Evolutionary conservation across 371 early-diverging fungal species (phyloP), one percentile per base, ranked within the genome.

Genomic region (Mortierella polycephala): DNA sequence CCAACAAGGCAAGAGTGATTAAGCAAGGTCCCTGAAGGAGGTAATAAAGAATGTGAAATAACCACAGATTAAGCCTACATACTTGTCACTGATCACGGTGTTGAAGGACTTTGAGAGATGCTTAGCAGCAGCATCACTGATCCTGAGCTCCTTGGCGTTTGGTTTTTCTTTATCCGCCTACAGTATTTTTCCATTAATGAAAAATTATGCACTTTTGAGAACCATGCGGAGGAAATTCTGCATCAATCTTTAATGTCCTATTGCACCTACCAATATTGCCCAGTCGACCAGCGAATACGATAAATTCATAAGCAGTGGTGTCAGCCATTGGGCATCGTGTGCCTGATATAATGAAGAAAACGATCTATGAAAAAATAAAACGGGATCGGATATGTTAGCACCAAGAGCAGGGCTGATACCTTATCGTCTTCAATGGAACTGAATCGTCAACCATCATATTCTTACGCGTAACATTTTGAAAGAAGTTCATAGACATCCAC

Each of bases 81-180:
- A 75, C 80, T 68, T 72, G 67, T 79, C 80, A 20, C 65, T 71
- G 41, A 71, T 71, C 7, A 68, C 67, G 10, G 66, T 69, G 44
- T 61, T 71, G 57, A 79, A 51, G 4, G 73, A 73, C 56, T 66
- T 72, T 7, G 63, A 61, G 0, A 79, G 54, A 55, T 79, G 67
- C 11, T 67, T 68, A 11, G 63, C 59, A 0, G 60, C 73, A 5
- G 69, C 80, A 14, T 79, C 80, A 18, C 70, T 79, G 41, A 73
- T 58, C 55, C 66, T 79, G 52, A 57, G 67, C 37, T 79, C 70
- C 51, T 69, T 73, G 7, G 69, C 80, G n/a, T 57, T n/a, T 46
- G 73, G 73, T 0, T 66, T 42, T 16, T 72, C 73, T n/a, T 63
- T 47, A 52, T 77, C 79, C 4, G 79, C 79, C 79, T 77, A 57